Percentiles rank a stretch among this genome's conserved stretches.
Evolutionary conservation across 177 flowering plant species (phyloP).

Genomic region (Vitis hybrid): DNA sequence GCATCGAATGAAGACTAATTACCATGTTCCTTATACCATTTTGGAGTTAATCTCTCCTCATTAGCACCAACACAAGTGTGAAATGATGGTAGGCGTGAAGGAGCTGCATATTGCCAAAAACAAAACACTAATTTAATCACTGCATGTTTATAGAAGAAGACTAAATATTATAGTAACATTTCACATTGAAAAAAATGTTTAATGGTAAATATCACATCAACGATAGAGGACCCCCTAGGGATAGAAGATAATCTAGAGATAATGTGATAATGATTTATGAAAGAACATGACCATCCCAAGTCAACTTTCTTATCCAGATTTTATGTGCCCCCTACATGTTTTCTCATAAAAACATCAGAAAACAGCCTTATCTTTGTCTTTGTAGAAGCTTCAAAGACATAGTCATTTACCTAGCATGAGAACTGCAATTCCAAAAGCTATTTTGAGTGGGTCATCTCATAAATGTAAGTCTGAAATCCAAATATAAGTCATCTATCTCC

Average conservation of each 20-base stretch:
- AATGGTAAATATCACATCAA: too few relatives aligned
- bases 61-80: constrained; percentile 93
- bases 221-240: too few relatives aligned
- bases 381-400: background rate
- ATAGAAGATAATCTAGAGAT: too few relatives aligned
- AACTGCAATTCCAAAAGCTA: too few relatives aligned
- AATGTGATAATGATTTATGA: too few relatives aligned
- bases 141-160: too few relatives aligned
- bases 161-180: too few relatives aligned
- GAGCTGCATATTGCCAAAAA: constrained; percentile 47
- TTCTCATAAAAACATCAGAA: background rate
- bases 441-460: background rate
- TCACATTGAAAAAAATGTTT: too few relatives aligned
- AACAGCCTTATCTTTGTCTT: background rate
- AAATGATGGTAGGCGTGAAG: constrained; percentile 92
- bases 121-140: too few relatives aligned
- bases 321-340: background rate
- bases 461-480: background rate
- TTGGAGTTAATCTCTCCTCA: constrained; percentile 89
- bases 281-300: too few relatives aligned
- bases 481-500: too few relatives aligned
- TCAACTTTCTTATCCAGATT: background rate
- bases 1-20: constrained; percentile 18
- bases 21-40: constrained; percentile 97
- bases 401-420: background rate